Percentiles rank a stretch among this genome's conserved stretches.
Conservation (phyloP, 345 rosid species). For the Eucalyptus tenuipes region DNA sequence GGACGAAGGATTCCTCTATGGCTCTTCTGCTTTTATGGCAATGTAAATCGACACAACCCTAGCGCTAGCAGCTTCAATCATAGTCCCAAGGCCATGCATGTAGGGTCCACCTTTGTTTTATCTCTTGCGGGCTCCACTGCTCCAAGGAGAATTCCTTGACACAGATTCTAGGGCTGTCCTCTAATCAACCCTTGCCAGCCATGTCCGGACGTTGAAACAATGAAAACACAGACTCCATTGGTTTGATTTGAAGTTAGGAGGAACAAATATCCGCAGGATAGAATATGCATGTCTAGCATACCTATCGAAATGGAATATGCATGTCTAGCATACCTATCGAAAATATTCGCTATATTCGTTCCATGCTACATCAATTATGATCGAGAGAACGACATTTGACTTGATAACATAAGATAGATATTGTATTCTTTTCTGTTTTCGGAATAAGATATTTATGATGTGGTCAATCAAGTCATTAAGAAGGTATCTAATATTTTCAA, state of each 20-base stretch:
- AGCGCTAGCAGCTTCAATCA: not conserved
- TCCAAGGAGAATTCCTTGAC: not conserved
- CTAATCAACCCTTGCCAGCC: not conserved
- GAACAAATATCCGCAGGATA: not conserved
- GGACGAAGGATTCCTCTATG: not conserved
- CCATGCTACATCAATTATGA: not conserved
- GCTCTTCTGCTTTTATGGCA: not conserved
- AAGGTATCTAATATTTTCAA: not conserved
- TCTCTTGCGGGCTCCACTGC: not conserved
- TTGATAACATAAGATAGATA: not conserved
- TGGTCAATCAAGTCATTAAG: not conserved
- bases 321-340: not conserved
- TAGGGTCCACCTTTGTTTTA: not conserved
- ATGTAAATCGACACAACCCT: not conserved
- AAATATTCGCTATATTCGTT: not conserved
- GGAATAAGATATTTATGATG: not conserved
- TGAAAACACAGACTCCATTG: not conserved
- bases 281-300: not conserved
- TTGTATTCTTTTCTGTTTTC: rapidly evolving
- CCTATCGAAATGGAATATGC: not conserved
- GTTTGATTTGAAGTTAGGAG: not conserved
- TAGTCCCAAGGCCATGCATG: not conserved
- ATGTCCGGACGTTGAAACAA: not conserved
- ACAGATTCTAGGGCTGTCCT: not conserved
- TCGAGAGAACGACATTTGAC: not conserved